phyloP scores from a whole-genome alignment of 2,329 filamentous ascomycete species.

The Fonsecaea pugnacius region DNA sequence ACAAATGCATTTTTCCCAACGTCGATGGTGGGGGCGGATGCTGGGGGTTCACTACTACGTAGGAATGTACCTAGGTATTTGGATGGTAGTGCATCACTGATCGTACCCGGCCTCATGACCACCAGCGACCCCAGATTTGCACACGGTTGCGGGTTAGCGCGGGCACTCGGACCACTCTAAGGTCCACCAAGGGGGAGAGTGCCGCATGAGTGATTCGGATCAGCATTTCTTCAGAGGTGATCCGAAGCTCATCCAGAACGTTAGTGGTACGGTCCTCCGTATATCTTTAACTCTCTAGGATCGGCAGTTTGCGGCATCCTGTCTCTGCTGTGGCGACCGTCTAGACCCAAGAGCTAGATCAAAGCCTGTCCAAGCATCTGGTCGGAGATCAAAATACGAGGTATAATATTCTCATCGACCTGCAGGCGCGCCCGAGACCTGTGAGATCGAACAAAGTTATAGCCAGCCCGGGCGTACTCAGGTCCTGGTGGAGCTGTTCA shows the following conservation, averaged over 20 bases:
- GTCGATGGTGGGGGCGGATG: slow-evolving; percentile 26
- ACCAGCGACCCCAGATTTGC: slow-evolving; percentile 31
- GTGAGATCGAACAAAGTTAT: not conserved
- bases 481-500: not conserved
- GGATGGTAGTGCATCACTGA: slow-evolving; percentile 21
- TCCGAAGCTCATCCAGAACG: slow-evolving; percentile 2
- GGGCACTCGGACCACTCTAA: slow-evolving; percentile 19
- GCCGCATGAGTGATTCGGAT: not conserved
- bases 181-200: not conserved
- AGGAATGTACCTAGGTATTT: not conserved
- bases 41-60: slow-evolving; percentile 1
- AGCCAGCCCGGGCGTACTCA: not conserved
- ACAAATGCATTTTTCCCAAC: slow-evolving; percentile 22
- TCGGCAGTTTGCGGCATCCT: not conserved
- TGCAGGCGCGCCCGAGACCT: not conserved
- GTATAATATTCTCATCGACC: not conserved
- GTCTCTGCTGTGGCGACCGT: not conserved
- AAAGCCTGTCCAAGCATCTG: not conserved
- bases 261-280: not conserved
- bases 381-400: not conserved
- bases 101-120: slow-evolving; percentile 31
- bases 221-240: slow-evolving; percentile 1
- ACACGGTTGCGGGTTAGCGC: slow-evolving; percentile 27
- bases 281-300: not conserved
- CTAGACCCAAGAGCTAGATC: not conserved